Evolutionary conservation across 208 protist species (phyloP).

Genomic region (Leishmania major): DNA sequence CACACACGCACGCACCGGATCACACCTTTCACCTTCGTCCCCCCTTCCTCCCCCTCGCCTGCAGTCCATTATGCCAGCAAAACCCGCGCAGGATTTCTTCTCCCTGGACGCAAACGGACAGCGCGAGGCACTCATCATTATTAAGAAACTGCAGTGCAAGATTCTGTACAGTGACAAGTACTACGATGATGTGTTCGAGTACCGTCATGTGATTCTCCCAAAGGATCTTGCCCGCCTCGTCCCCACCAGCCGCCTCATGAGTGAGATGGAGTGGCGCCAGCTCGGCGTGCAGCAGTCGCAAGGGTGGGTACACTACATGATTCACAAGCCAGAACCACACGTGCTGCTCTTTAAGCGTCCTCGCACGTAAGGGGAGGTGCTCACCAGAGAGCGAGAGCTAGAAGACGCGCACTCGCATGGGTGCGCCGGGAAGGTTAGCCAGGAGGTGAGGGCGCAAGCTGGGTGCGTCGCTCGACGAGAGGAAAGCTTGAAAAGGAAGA

Average conservation of each 20-base stretch:
- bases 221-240: conserved; percentile 94
- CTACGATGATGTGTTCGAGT: conserved; percentile 95
- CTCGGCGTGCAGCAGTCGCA: conserved; percentile 98
- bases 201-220: conserved; percentile 98
- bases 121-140: conserved; percentile 72
- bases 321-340: conserved; percentile 97
- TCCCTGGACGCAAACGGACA: conserved; percentile 72
- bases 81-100: conserved; percentile 76
- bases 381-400: not conserved
- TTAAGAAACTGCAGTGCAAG: conserved; percentile 85
- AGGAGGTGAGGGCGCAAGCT: not conserved
- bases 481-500: not conserved
- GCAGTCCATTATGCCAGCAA: conserved; percentile 31
- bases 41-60: not conserved
- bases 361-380: conserved; percentile 29
- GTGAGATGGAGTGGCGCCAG: conserved; percentile 96
- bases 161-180: conserved; percentile 98
- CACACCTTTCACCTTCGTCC: not conserved
- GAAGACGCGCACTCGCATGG: not conserved
- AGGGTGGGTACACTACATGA: conserved; percentile 98
- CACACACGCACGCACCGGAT: not conserved
- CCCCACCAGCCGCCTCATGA: conserved; percentile 93
- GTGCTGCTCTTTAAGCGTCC: conserved; percentile 96
- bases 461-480: not conserved
- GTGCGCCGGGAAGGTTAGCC: not conserved